These are phyloP conservation scores for Yamadazyma jaroonii DNA, from an alignment of 1,139 yeast genomes.

Conservation along the genomic window DNA sequence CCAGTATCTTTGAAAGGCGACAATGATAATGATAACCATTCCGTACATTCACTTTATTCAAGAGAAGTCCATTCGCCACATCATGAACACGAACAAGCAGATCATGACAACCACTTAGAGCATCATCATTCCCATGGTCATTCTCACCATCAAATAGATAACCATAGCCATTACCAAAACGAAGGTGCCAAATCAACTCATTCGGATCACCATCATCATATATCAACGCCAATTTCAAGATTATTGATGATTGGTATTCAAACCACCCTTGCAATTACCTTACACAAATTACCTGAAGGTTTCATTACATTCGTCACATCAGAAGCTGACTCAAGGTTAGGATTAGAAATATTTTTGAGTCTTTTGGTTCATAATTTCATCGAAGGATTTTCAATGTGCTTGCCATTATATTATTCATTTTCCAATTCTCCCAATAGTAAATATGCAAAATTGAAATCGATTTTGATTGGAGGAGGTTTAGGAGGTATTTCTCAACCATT, in stretches of 20 bases:
- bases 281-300: slow-evolving; percentile 95
- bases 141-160: not conserved
- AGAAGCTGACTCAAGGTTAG: slow-evolving; percentile 69
- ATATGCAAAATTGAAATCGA: slow-evolving; percentile 58
- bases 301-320: slow-evolving; percentile 81
- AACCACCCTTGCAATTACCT: slow-evolving; percentile 80
- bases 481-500: slow-evolving; percentile 88
- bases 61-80: not conserved
- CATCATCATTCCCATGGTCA: too few species aligned
- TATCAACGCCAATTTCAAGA: slow-evolving; percentile 73
- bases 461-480: slow-evolving; percentile 59
- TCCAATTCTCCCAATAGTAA: slow-evolving; percentile 15
- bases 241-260: slow-evolving; percentile 84
- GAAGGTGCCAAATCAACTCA: slow-evolving; percentile 4
- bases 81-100: not conserved
- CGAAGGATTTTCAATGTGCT: slow-evolving; percentile 94
- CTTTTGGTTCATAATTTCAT: slow-evolving; percentile 85
- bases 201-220: slow-evolving; percentile 71
- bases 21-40: slow-evolving; percentile 6
- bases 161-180: not conserved
- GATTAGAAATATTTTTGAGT: slow-evolving; percentile 78
- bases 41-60: slow-evolving; percentile 4
- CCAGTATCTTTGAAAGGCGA: slow-evolving; percentile 17
- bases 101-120: not conserved
- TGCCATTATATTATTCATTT: slow-evolving; percentile 78